Conservation (phyloP, 805 yeast species). For the Kodamaea nitidulidarum region DNA sequence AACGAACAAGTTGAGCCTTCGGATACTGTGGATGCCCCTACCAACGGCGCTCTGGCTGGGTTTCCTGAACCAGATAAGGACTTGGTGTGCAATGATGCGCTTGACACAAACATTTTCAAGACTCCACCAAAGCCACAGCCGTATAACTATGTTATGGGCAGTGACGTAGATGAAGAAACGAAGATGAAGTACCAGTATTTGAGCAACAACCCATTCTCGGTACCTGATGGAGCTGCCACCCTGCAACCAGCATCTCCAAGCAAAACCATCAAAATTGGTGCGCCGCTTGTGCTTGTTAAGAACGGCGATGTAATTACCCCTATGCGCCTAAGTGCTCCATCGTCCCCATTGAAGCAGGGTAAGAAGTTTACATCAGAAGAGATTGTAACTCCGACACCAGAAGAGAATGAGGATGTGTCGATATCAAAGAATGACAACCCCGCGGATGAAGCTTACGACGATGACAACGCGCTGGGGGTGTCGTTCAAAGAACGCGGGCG, state of each 20-base stretch:
- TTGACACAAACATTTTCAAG: constrained; percentile 17
- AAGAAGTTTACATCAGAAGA: no score
- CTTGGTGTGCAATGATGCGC: constrained; percentile 15
- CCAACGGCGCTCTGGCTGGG: background rate
- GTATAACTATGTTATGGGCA: background rate
- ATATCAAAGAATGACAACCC: no score
- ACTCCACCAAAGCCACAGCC: constrained; percentile 22
- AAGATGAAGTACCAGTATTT: constrained; percentile 12
- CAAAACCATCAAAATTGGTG: constrained; percentile 17
- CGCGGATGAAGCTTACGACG: constrained; percentile 3
- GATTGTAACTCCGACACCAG: no score
- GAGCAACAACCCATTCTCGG: constrained; percentile 12
- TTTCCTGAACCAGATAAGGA: constrained; percentile 32
- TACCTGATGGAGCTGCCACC: no score
- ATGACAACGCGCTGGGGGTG: constrained; percentile 5
- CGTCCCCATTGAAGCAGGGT: constrained; percentile 1
- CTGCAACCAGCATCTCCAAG: constrained; percentile 10
- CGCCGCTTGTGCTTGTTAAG: constrained; percentile 34
- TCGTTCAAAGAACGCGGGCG: constrained; percentile 45
- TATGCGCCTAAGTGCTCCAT: constrained; percentile 1
- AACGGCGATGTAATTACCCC: constrained; percentile 17
- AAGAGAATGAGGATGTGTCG: no score
- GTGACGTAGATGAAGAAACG: constrained; percentile 11
- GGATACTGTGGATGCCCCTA: background rate
- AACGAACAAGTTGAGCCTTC: background rate